These are phyloP conservation scores for Triglochin maritima DNA, from an alignment of 106 monocot species.

Conservation along the genomic window DNA sequence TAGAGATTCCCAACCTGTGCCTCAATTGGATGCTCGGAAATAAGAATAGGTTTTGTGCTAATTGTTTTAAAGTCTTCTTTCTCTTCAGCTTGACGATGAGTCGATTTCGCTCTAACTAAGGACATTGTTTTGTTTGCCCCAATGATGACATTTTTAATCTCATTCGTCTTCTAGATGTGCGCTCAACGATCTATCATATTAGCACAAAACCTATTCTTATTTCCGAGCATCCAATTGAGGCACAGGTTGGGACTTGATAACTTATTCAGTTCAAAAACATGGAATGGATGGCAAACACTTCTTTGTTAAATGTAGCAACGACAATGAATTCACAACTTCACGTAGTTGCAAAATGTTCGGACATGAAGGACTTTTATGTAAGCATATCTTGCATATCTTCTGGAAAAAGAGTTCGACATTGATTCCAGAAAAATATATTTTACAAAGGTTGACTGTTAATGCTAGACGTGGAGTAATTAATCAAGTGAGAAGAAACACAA, in stretches of 20 bases:
- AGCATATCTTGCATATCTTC: background rate
- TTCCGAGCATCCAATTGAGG: slow-evolving; percentile 1
- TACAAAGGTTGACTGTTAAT: background rate
- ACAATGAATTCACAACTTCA: background rate
- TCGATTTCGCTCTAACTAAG: no score
- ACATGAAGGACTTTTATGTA: background rate
- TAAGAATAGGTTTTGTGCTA: background rate
- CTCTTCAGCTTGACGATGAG: background rate
- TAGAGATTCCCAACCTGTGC: background rate
- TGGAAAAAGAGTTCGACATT: background rate
- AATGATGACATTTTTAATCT: no score
- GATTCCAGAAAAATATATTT: background rate
- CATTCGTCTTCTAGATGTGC: no score
- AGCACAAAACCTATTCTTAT: background rate
- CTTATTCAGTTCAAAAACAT: background rate
- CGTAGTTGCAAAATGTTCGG: background rate
- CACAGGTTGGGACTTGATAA: background rate
- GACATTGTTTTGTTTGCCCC: no score
- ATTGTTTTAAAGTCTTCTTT: background rate
- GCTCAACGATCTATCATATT: background rate
- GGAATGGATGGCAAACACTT: background rate
- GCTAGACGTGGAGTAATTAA: background rate
- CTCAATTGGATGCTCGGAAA: slow-evolving; percentile 1
- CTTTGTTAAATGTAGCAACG: background rate
- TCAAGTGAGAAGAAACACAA: background rate